Base-by-base conservation (phyloP, 179 eudicot species). In the Actinidia polygama region DNA sequence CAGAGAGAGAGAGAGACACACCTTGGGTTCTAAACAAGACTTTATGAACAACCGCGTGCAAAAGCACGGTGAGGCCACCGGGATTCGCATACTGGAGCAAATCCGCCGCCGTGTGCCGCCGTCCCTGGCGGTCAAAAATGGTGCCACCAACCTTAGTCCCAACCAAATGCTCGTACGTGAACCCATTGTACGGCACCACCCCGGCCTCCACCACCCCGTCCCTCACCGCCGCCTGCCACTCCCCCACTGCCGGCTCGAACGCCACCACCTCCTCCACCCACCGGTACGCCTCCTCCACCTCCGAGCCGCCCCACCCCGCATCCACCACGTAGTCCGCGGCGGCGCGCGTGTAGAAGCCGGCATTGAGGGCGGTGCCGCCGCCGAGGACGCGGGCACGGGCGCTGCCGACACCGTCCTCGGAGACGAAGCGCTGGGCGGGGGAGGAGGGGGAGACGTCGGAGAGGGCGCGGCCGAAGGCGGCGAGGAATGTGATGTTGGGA, bases 101-200 rank as follows among this genome's bases (percentile, higher is more conserved):
- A 82, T 95, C 97, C 21, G 99, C 98, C 9, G 99, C 94, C 0
- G 99, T 93, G 79, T 96, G 99, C 53, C 98, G 79, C 19, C 70
- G 84, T 5, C 98, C 98, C 3, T 87, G 82, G 44, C 36, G 67
- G 74, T 96, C 99, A 46, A 96, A 95, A 11, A 95, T 93, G 0
- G 97, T 91, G 47, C 98, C 99, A 21, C 99, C 99, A 53, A 95
- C 87, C 81, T 96, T 95, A 1, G 98, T 95, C 70, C 99, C 99
- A 6, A 64, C 72, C 36, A 92, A 80, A 75, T 96, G 99, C 51
- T 96, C 99, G 73, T 88, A 95, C 9, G 98, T 96, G 75, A 95
- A 95, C 0, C 98, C 98, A 77, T 96, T 96, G 63, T 88, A 82
- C 0, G 99, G 99, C 49, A 21, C 19, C 0, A 96, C 89, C 4